Evolutionary conservation across 139 green algal genomes (phyloP), one percentile per base, ranked within the genome.

Genomic region (Axilococcus clingmanii): DNA sequence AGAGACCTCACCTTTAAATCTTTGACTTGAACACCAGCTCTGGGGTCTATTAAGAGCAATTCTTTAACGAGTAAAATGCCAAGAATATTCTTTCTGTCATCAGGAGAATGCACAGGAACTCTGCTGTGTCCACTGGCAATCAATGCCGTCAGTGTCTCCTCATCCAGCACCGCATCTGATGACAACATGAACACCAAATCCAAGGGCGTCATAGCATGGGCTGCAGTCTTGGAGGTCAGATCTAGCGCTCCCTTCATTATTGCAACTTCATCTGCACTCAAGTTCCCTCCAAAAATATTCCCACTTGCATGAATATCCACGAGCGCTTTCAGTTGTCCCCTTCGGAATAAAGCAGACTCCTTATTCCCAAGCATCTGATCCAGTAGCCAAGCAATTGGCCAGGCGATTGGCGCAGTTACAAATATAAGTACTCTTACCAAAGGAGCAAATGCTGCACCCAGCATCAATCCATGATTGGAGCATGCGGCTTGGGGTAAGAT

Each of bases 21-120:
- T 4, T 35, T 29, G 22, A 61, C 57, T 15, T 48, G 35, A 8
- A 48, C 33, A 8, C 31, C n/a, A 7, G 45, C 48, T 17, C 41
- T 7, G 24, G 45, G 50, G 27, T 79, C 65, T 24, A 79, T 37
- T 47, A 79, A 16, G 5, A 83, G 57, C 28, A 94, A 66, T 67
- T 94, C 84, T 68, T 95, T 95, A 6, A 83, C 81, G 12, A 95
- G 62, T 41, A 94, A 72, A 6, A 94, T 57, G 34, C 87, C 87
- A 32, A 81, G 43, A 9, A 81, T 65, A 11, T 64, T 44, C 8
- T 42, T 12, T 37, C 52, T 55, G 68, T 83, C 49, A 2, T 69
- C 69, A 0, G 63, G 55, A 14, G 43, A 42, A 68, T 89, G 73
- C 29, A 94, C 79, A 0, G 84, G 86, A 32, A 95, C 84, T 41